Conservation (phyloP, 1,284 basidiomycete species). For the Leccinum angustisporum region DNA sequence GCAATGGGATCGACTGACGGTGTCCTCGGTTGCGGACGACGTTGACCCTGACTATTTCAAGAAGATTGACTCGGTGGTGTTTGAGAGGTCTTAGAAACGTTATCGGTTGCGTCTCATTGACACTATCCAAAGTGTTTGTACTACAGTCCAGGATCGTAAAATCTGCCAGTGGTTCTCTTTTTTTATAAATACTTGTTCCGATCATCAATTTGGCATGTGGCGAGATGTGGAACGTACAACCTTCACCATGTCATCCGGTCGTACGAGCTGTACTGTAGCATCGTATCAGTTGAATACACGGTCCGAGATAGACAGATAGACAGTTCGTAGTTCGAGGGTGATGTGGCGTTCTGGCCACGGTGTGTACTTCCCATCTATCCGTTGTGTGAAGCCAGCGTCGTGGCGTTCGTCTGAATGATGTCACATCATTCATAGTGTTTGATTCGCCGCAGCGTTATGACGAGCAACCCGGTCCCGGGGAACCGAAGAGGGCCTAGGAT, state of each 20-base stretch:
- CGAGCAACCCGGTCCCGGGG: not conserved
- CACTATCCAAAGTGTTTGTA: not conserved
- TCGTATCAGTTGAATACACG: not conserved
- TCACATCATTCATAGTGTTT: not conserved
- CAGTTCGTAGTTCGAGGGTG: not conserved
- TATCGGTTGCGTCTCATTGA: not conserved
- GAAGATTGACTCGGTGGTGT: conserved; percentile 2
- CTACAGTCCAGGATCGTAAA: not conserved
- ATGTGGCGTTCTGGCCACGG: not conserved
- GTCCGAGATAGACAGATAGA: not conserved
- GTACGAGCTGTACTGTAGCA: not conserved
- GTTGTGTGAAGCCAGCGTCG: not conserved
- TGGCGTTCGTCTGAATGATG: not conserved
- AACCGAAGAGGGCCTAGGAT: not conserved
- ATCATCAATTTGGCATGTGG: not conserved
- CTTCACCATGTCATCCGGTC: not conserved
- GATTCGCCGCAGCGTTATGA: not conserved
- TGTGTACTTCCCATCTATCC: not conserved
- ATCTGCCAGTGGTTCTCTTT: not conserved
- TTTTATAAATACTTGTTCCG: not conserved
- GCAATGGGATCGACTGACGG: conserved; percentile 17
- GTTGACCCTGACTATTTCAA: conserved; percentile 18
- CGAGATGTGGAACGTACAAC: not conserved
- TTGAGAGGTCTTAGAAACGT: not conserved
- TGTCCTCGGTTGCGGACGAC: conserved; percentile 26